phyloP scores from a whole-genome alignment of 495 filamentous ascomycete species.

The Eremomyces bilateralis region DNA sequence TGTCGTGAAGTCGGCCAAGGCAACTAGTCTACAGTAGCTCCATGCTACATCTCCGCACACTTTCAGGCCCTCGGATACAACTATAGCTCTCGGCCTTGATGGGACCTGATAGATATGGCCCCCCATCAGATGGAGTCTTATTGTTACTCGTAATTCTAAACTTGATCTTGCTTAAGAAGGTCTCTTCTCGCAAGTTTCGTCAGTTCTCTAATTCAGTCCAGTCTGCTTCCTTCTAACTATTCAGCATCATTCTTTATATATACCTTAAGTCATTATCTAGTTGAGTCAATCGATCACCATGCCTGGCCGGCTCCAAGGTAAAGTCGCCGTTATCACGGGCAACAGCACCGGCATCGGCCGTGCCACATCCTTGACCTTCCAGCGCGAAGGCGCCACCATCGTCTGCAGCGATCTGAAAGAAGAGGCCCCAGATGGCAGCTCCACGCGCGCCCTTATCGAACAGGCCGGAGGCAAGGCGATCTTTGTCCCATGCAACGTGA shows the following conservation, averaged over 20 bases:
- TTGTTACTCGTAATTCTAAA: too few relatives aligned
- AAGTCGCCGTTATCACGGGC: slow-evolving; percentile 18
- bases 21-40: too few relatives aligned
- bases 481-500: slow-evolving; percentile 22
- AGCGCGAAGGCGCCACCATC: slow-evolving; percentile 15
- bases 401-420: slow-evolving; percentile 15
- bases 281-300: slow-evolving; percentile 7
- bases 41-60: too few relatives aligned
- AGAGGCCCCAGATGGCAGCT: slow-evolving; percentile 7
- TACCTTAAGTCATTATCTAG: too few relatives aligned
- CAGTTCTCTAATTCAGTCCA: too few relatives aligned
- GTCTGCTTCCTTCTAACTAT: background rate
- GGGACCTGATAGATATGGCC: too few relatives aligned
- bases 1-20: too few relatives aligned
- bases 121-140: too few relatives aligned
- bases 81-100: too few relatives aligned
- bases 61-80: too few relatives aligned
- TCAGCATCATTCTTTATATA: background rate
- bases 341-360: slow-evolving; percentile 16
- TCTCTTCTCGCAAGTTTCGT: too few relatives aligned
- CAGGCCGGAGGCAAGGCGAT: slow-evolving; percentile 11
- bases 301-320: slow-evolving; percentile 11
- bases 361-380: slow-evolving; percentile 15
- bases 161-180: too few relatives aligned
- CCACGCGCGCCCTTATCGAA: slow-evolving; percentile 10